Base-by-base conservation (phyloP, 768 basidiomycete species). In the Leccinum aurantiacum region DNA sequence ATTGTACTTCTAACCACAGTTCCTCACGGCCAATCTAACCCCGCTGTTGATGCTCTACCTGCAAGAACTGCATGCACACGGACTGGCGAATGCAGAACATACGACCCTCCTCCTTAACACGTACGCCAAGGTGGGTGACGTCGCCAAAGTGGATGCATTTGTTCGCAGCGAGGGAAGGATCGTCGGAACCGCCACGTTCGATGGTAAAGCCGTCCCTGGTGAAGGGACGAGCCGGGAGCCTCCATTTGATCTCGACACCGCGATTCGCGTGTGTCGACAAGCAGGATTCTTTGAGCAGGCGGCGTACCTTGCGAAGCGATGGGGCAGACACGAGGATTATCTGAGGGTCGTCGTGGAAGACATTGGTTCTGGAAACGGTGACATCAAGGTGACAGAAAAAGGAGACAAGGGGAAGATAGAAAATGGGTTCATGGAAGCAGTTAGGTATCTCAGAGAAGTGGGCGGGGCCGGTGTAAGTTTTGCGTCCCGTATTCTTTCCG, bases 201-300 rank as follows among this genome's bases (percentile, higher is more conserved):
- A 65, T 37, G 63, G 64, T 0, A 70, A 57, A 33, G 52, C 54
- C 0, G 58, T 56, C 3, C 68, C 73, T 0, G 73, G 74, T 15
- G 78, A 77, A 17, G 77, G 80, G 22, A 79, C 82, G 47, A 69
- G 76, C 10, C 80, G 79, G 52, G 94, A 95, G 69, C 82, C 96
- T 4, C 97, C 96, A 0, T 99, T 98, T 70, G 97, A 98, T 71
- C 82, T 99, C 47, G 94, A 96, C 62, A 99, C 97, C 0, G 97
- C 95, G 0, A 98, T 99, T 56, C 85, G 94, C 3, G 96, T 98
- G 29, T 98, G 95, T 68, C 83, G 97, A 27, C 96, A 98, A 73
- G 96, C 95, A 2, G 93, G 94, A 0, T 98, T 96, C 73, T 97
- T 92, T 67, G 89, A 95, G 58, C 96, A 98, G 69, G 96, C 96